phyloP scores from a whole-genome alignment of 306 rosid genomes.

The Styphnolobium japonicum region DNA sequence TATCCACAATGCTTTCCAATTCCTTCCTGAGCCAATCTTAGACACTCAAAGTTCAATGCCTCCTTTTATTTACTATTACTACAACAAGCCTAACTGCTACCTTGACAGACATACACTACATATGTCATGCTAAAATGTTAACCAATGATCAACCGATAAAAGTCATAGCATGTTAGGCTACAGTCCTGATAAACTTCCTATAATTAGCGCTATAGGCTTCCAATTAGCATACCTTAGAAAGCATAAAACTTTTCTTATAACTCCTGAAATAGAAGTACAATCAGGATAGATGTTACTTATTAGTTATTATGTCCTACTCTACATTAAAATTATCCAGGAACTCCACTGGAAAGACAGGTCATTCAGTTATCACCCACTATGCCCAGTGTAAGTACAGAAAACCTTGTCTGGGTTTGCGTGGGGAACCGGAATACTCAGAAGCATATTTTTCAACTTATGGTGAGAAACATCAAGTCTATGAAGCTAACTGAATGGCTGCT shows the following conservation, averaged over 20 bases:
- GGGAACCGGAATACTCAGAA: conserved; percentile 47
- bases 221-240: not conserved
- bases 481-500: conserved; percentile 49
- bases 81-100: not conserved
- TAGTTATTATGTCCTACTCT: not conserved
- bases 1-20: not conserved
- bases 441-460: conserved; percentile 49
- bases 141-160: not conserved
- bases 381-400: conserved; percentile 44
- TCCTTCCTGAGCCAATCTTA: not conserved
- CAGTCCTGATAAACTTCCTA: not conserved
- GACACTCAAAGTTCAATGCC: not conserved
- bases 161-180: not conserved
- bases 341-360: conserved; percentile 27
- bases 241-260: not conserved
- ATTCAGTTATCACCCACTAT: conserved; percentile 51
- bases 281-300: not conserved
- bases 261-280: not conserved
- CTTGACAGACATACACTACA: not conserved
- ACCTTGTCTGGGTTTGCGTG: conserved; percentile 52
- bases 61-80: not conserved
- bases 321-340: conserved; percentile 40
- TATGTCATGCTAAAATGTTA: not conserved
- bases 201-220: not conserved
- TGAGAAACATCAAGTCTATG: conserved; percentile 36